Conservation (phyloP, 2,329 filamentous ascomycete species). For the Trichoderma simmonsii region DNA sequence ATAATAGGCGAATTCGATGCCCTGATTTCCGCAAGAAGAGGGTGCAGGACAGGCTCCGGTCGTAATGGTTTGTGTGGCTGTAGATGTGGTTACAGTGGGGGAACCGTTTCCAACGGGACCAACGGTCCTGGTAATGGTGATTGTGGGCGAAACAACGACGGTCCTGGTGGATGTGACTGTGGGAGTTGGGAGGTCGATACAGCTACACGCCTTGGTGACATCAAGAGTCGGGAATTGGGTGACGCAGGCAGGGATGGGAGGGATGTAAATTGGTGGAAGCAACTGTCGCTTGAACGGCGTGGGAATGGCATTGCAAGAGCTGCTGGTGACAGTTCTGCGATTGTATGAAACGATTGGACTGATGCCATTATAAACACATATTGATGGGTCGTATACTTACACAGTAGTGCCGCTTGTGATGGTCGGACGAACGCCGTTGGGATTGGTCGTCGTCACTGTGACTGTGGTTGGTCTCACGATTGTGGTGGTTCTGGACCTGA, state of each 20-base stretch:
- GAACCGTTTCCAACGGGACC: not conserved
- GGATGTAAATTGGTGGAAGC: not conserved
- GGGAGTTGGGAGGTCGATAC: not conserved
- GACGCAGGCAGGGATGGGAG: not conserved
- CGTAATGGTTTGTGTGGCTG: not conserved
- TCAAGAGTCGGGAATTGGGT: not conserved
- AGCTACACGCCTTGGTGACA: not conserved
- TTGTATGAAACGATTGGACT: not conserved
- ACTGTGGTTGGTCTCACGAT: not conserved
- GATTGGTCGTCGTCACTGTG: not conserved
- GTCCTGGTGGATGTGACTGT: not conserved
- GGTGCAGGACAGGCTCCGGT: not conserved
- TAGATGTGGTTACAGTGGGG: not conserved
- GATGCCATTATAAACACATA: not conserved
- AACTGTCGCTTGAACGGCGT: not conserved
- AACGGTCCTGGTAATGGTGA: not conserved
- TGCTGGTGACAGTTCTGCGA: not conserved
- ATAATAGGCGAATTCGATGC: constrained; percentile 9
- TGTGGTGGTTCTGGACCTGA: not conserved
- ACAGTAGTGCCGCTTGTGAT: not conserved
- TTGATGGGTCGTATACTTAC: not conserved
- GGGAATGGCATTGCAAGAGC: not conserved
- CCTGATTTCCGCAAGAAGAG: constrained; percentile 5
- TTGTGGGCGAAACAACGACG: not conserved
- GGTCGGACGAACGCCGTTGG: not conserved